These are phyloP conservation scores for Phaffomyces opuntiae DNA, from an alignment of 805 yeast genomes.

Conservation along the genomic window DNA sequence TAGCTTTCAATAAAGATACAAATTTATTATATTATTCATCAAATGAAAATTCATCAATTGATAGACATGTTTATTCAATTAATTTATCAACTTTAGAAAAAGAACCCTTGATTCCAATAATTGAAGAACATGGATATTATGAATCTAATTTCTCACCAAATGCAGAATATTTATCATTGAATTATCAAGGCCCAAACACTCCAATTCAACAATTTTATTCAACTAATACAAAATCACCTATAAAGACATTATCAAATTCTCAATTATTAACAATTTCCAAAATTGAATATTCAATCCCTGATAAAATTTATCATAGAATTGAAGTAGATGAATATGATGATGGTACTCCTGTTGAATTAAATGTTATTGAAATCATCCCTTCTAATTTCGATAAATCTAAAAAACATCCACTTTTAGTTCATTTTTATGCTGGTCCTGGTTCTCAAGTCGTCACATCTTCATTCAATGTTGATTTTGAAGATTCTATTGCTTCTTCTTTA, in stretches of 20 bases:
- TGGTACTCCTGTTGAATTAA: constrained; percentile 38
- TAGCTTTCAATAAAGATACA: constrained; percentile 46
- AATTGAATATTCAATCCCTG: constrained; percentile 47
- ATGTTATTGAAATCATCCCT: constrained; percentile 74
- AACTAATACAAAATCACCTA: constrained; percentile 24
- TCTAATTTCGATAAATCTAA: constrained; percentile 50
- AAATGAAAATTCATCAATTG: constrained; percentile 49
- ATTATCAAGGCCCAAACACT: constrained; percentile 66
- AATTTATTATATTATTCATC: constrained; percentile 54
- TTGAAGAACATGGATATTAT: constrained; percentile 53
- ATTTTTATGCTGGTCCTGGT: constrained; percentile 96
- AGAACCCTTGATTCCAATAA: constrained; percentile 2
- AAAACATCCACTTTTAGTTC: constrained; percentile 76
- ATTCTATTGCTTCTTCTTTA: constrained; percentile 66
- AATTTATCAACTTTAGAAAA: constrained; percentile 20
- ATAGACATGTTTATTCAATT: constrained; percentile 18
- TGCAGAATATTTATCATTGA: constrained; percentile 56
- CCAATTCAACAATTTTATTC: constrained; percentile 69
- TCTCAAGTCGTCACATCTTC: constrained; percentile 69
- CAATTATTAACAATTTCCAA: constrained; percentile 4
- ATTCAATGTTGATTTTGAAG: constrained; percentile 60
- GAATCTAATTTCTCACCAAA: constrained; percentile 68
- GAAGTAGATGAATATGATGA: constrained; percentile 39
- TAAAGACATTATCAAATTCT: constrained; percentile 6
- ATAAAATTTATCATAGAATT: constrained; percentile 39